Conservation (phyloP, 2,329 filamentous ascomycete genomes). For the Aspergillus sp. region DNA sequence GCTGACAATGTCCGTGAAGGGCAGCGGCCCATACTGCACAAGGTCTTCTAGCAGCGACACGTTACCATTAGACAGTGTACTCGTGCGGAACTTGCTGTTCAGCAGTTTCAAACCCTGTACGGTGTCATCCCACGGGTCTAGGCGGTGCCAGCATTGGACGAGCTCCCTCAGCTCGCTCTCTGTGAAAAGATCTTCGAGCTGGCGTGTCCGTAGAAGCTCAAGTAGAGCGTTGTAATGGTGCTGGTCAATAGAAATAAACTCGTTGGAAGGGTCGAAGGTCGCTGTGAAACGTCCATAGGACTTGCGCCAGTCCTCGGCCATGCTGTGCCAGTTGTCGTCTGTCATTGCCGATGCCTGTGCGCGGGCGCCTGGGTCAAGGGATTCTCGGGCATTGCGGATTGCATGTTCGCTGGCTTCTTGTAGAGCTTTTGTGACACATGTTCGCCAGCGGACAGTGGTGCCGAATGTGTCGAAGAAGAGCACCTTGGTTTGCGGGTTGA, state of each 20-base stretch:
- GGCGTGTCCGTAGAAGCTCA: constrained; percentile 57
- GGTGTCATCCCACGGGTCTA: constrained; percentile 68
- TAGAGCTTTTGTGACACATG: constrained; percentile 63
- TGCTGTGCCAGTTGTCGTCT: constrained; percentile 58
- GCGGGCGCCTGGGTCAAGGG: constrained; percentile 50
- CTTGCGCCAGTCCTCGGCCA: constrained; percentile 70
- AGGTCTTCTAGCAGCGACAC: constrained; percentile 65
- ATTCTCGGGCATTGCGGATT: constrained; percentile 48
- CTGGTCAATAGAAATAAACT: constrained; percentile 70
- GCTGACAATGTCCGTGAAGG: constrained; percentile 63
- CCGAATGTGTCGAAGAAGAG: constrained; percentile 40
- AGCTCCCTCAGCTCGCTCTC: constrained; percentile 61
- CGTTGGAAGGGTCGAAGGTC: constrained; percentile 34
- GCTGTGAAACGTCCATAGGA: constrained; percentile 64
- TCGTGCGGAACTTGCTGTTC: constrained; percentile 57
- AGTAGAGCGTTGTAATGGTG: constrained; percentile 66
- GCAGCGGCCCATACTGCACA: constrained; percentile 56
- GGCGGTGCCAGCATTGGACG: constrained; percentile 69
- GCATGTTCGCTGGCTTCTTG: constrained; percentile 48
- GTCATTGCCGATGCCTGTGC: constrained; percentile 53
- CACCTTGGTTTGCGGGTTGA: constrained; percentile 20
- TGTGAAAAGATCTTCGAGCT: constrained; percentile 60
- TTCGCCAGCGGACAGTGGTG: constrained; percentile 77
- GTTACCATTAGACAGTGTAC: constrained; percentile 76
- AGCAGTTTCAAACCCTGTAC: constrained; percentile 57